These are phyloP conservation scores for Microascus cirrosus DNA, from an alignment of 2,329 filamentous ascomycete genomes.

Conservation along the genomic window DNA sequence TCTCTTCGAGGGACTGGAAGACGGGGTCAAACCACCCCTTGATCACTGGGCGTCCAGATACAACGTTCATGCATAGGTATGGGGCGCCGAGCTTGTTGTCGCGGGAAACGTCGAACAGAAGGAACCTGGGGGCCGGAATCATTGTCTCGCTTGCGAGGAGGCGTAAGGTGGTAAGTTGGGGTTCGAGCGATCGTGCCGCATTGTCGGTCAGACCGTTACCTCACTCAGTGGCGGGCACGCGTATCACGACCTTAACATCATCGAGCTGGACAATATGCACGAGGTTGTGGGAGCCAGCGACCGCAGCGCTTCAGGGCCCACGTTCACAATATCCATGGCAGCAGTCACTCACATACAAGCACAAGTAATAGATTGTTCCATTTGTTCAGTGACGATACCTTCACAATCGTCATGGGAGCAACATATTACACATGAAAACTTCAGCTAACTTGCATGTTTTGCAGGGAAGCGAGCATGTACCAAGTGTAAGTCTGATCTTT, in stretches of 20 bases:
- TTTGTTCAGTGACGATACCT: too few relatives aligned
- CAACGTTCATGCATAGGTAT: slow-evolving; percentile 11
- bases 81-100: slow-evolving; percentile 9
- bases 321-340: too few relatives aligned
- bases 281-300: background rate
- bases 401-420: too few relatives aligned
- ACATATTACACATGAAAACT: background rate
- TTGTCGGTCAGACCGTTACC: background rate
- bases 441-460: background rate
- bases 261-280: background rate
- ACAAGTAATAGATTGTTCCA: too few relatives aligned
- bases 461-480: background rate
- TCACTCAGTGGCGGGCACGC: background rate
- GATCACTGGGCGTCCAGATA: slow-evolving; percentile 7
- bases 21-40: slow-evolving; percentile 7
- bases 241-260: background rate
- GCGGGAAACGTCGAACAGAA: slow-evolving; percentile 6
- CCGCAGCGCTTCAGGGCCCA: too few relatives aligned
- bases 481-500: background rate
- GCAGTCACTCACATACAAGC: too few relatives aligned
- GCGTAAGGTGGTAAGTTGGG: background rate
- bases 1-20: slow-evolving; percentile 5
- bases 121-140: slow-evolving; percentile 10
- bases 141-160: background rate
- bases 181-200: background rate